A percentile compares a stretch with the other conserved stretches of the same genome.
These are phyloP conservation scores for Calonectria hongkongensis DNA, from an alignment of 2,329 filamentous ascomycete genomes.

Conservation along the genomic window DNA sequence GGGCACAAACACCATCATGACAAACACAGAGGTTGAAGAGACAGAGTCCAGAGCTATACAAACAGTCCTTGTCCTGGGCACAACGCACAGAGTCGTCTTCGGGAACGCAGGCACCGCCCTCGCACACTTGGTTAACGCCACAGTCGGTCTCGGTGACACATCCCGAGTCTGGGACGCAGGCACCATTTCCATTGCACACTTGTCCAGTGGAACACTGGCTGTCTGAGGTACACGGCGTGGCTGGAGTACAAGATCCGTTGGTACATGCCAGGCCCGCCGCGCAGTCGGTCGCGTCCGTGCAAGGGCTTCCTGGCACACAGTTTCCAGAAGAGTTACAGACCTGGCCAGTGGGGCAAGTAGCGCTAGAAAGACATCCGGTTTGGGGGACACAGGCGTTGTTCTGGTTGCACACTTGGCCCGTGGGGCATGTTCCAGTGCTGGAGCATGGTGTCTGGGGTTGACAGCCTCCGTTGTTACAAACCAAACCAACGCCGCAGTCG, in stretches of 20 bases:
- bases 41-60: constrained; percentile 15
- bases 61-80: constrained; percentile 27
- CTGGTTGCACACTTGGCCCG: constrained; percentile 17
- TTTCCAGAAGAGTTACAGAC: constrained; percentile 19
- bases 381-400: constrained; percentile 21
- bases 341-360: not conserved
- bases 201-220: constrained; percentile 5
- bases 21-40: constrained; percentile 25
- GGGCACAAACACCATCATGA: constrained; percentile 9
- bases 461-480: constrained; percentile 25
- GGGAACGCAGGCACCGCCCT: constrained; percentile 22
- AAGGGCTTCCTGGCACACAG: constrained; percentile 1
- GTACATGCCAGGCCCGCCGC: not conserved
- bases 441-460: constrained; percentile 4
- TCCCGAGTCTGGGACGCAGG: constrained; percentile 9
- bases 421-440: not conserved
- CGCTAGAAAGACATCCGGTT: not conserved
- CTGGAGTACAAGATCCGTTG: constrained; percentile 2
- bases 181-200: constrained; percentile 7
- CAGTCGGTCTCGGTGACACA: not conserved
- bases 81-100: constrained; percentile 3
- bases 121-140: constrained; percentile 4
- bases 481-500: not conserved
- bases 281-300: constrained; percentile 5
- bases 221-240: not conserved